These are phyloP conservation scores for Penicillium psychrofluorescens DNA, from an alignment of 495 filamentous ascomycete species.

Conservation along the genomic window DNA sequence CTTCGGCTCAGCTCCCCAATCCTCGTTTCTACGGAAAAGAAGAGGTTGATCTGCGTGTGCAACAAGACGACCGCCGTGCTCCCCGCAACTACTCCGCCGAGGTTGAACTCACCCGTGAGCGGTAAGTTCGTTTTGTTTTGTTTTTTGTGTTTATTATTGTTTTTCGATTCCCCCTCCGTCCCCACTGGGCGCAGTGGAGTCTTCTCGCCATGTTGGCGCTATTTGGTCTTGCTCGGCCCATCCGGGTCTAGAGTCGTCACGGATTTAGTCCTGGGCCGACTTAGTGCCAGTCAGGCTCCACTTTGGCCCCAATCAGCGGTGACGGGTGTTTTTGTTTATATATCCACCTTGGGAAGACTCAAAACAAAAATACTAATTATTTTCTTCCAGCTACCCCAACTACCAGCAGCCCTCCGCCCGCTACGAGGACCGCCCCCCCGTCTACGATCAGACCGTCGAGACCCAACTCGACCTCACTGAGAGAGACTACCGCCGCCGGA, in stretches of 20 bases:
- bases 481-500: slow-evolving; percentile 74
- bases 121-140: slow-evolving; percentile 33
- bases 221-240: slow-evolving; percentile 17
- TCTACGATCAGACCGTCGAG: slow-evolving; percentile 46
- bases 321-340: slow-evolving; percentile 19
- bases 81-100: slow-evolving; percentile 27
- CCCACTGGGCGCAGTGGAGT: slow-evolving; percentile 2
- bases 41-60: slow-evolving; percentile 68
- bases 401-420: slow-evolving; percentile 47
- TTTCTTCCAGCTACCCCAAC: slow-evolving; percentile 40
- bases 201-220: background rate
- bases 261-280: slow-evolving; percentile 27
- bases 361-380: slow-evolving; percentile 16
- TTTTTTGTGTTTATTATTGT: slow-evolving; percentile 1
- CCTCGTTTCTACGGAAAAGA: slow-evolving; percentile 67
- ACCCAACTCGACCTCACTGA: slow-evolving; percentile 75
- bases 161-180: slow-evolving; percentile 11
- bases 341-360: slow-evolving; percentile 7
- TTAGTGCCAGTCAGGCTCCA: slow-evolving; percentile 31
- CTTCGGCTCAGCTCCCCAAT: slow-evolving; percentile 55
- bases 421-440: slow-evolving; percentile 44
- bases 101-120: slow-evolving; percentile 50
- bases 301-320: slow-evolving; percentile 24
- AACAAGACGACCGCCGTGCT: slow-evolving; percentile 42
- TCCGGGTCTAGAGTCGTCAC: slow-evolving; percentile 18